Conservation (phyloP, 345 rosid genomes). For the Corchorus capsularis region DNA sequence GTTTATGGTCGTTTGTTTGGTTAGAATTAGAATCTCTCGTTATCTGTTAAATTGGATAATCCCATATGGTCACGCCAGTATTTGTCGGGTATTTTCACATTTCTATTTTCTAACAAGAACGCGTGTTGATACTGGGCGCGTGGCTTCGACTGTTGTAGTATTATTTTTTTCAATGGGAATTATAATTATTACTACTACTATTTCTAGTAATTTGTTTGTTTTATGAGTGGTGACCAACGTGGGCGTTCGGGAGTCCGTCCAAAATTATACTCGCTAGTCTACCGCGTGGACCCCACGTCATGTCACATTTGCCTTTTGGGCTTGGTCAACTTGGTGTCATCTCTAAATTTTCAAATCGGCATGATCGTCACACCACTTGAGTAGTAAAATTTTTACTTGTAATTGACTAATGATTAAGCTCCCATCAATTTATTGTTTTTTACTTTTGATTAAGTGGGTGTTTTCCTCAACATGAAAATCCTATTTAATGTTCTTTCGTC, state of each 20-base stretch:
- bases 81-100: conserved; percentile 6
- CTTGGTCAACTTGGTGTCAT: not conserved
- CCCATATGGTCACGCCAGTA: conserved; percentile 19
- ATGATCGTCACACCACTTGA: not conserved
- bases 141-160: not conserved
- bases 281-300: conserved; percentile 18
- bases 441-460: too few relatives aligned
- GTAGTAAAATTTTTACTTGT: not conserved
- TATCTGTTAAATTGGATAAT: conserved; percentile 17
- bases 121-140: not conserved
- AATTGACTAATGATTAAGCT: not conserved
- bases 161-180: not conserved
- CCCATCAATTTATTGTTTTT: not conserved
- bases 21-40: conserved; percentile 1
- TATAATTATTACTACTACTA: too few relatives aligned
- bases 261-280: conserved; percentile 12
- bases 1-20: conserved; percentile 17
- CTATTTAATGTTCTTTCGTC: not conserved
- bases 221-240: conserved; percentile 13
- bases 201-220: not conserved
- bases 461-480: too few relatives aligned
- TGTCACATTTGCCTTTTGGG: not conserved
- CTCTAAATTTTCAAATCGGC: not conserved
- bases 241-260: conserved; percentile 25
- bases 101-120: not conserved